Percentiles rank a stretch among this genome's conserved stretches.
Conservation (phyloP, 495 filamentous ascomycete species). For the Xylaria cubensis region DNA sequence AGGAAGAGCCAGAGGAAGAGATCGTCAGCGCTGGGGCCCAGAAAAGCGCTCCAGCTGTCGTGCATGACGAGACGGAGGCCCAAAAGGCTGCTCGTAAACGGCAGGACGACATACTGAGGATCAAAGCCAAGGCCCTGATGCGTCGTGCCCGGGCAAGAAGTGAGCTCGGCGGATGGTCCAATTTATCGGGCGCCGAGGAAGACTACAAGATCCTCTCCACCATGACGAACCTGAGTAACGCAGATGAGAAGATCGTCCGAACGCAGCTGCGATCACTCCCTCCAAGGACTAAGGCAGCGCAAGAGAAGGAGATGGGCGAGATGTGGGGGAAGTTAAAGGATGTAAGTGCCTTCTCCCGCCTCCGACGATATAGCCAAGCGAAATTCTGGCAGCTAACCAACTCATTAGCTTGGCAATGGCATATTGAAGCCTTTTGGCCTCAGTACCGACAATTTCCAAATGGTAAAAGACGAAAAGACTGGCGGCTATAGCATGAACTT, state of each 20-base stretch:
- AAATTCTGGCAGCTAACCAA: neutral
- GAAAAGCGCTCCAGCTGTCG: slow-evolving; percentile 50
- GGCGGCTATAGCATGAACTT: slow-evolving; percentile 96
- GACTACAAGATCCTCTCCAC: slow-evolving; percentile 68
- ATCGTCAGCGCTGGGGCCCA: slow-evolving; percentile 59
- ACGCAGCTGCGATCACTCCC: slow-evolving; percentile 69
- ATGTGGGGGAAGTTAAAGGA: slow-evolving; percentile 97
- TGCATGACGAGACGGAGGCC: slow-evolving; percentile 50
- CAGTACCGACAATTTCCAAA: slow-evolving; percentile 90
- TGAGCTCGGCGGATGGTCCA: slow-evolving; percentile 77
- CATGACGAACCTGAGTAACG: slow-evolving; percentile 63
- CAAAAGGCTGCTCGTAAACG: slow-evolving; percentile 44
- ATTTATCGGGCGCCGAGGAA: slow-evolving; percentile 80
- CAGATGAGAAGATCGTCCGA: slow-evolving; percentile 71
- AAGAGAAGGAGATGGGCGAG: slow-evolving; percentile 86
- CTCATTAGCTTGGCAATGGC: slow-evolving; percentile 77
- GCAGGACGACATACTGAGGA: slow-evolving; percentile 71
- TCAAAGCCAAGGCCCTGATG: slow-evolving; percentile 84
- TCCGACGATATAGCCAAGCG: neutral
- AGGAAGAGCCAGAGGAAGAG: slow-evolving; percentile 65
- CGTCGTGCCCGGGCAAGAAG: slow-evolving; percentile 78
- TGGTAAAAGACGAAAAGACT: slow-evolving; percentile 85
- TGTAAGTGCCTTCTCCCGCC: slow-evolving; percentile 53
- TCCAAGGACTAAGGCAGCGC: slow-evolving; percentile 70
- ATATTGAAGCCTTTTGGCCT: slow-evolving; percentile 92